Base-by-base conservation (phyloP, 2,329 filamentous ascomycete species). In the Trichothecium sympodiale region DNA sequence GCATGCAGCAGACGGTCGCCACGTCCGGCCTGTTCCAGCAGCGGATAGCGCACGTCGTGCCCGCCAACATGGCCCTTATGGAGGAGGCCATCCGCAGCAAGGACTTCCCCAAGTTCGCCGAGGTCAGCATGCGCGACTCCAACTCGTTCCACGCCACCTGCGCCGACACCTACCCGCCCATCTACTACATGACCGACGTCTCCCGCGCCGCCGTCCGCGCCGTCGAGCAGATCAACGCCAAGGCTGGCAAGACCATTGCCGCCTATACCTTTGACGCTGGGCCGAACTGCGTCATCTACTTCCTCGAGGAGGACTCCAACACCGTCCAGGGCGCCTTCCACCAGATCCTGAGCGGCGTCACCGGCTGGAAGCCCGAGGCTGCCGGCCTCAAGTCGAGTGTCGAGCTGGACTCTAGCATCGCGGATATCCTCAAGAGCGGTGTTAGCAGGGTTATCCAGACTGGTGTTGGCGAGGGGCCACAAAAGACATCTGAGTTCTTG, bases 251-350 rank as follows among this genome's bases (percentile, higher is more conserved):
- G 62, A 79, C 74, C 0, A 72, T 96, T 14, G 87, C 85, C 4
- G 91, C 91, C 4, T 98, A 98, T 60, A 98, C 91, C 0, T 98
- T 96, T 52, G 91, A 98, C 54, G 91, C 91, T 0, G 91, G 91
- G 35, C 91, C 91, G 37, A 98, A 98, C 61, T 87, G 87, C 29
- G 93, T 98, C 34, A 77, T 98, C 34, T 98, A 98, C 68, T 96
- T 94, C 54, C 73, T 88, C 29, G 83, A 88, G 54, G 71, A 88
- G 65, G 74, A 94, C 47, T 71, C 78, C 43, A 69, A 71, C 29
- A 60, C 71, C 3, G 80, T 96, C 4, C 75, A 87, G 0, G 88
- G 87, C 8, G 74, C 79, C 1, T 83, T 98, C 60, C 83, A 84
- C 63, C 63, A 65, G 28, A 66, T 83, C 14, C 55, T 89, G 17